Conservation (phyloP, 495 filamentous ascomycete genomes). For the Sphaerosporella brunnea region DNA sequence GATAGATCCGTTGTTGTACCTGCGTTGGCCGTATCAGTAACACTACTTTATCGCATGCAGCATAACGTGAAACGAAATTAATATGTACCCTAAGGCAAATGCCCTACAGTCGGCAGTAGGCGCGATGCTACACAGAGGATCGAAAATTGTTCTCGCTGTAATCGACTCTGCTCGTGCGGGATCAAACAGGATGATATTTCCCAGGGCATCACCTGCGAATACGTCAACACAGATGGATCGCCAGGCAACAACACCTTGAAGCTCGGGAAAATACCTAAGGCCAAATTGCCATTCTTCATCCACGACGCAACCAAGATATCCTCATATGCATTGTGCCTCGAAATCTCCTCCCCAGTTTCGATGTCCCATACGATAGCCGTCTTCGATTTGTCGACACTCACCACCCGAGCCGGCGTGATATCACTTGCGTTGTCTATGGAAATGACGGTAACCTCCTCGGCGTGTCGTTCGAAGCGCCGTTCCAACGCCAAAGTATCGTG, state of each 20-base stretch:
- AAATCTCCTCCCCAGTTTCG: conserved; percentile 75
- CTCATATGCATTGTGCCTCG: conserved; percentile 80
- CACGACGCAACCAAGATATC: conserved; percentile 67
- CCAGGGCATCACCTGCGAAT: conserved; percentile 27
- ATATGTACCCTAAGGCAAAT: conserved; percentile 78
- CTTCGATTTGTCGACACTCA: conserved; percentile 81
- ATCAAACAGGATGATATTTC: conserved; percentile 88
- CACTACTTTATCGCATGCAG: background rate
- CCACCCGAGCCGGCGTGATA: conserved; percentile 60
- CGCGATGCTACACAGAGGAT: conserved; percentile 81
- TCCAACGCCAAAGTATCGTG: conserved; percentile 87
- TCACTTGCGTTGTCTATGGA: conserved; percentile 88
- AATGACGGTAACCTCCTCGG: conserved; percentile 63
- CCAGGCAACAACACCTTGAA: conserved; percentile 12
- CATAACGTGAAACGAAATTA: conserved; percentile 2
- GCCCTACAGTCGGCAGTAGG: conserved; percentile 85
- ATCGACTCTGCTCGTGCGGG: conserved; percentile 85
- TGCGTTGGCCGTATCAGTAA: conserved; percentile 25
- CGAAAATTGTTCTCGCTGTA: conserved; percentile 78
- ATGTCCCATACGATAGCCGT: conserved; percentile 96
- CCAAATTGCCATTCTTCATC: conserved; percentile 96
- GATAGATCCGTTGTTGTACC: conserved; percentile 90
- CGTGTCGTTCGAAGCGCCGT: conserved; percentile 66
- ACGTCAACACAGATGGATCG: background rate
- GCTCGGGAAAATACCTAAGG: conserved; percentile 64